Conservation (phyloP, 2,329 filamentous ascomycete genomes). For the Exophiala spinifera region DNA sequence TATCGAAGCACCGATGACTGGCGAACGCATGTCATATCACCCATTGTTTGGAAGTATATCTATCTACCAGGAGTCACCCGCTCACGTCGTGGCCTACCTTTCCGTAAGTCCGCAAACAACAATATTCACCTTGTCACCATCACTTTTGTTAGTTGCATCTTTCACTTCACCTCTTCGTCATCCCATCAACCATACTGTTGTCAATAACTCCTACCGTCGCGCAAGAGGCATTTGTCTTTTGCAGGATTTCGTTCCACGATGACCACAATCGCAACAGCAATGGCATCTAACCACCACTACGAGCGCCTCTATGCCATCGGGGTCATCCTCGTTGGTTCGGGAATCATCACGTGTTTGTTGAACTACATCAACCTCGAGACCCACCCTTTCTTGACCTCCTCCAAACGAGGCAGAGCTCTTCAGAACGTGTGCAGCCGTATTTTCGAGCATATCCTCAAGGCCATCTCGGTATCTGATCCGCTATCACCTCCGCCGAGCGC, state of each 20-base stretch:
- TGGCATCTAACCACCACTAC: conserved; percentile 1
- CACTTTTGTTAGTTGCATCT: too few species aligned
- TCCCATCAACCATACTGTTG: not conserved
- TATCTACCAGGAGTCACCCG: not conserved
- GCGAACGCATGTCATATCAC: not conserved
- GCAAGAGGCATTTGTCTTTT: too few species aligned
- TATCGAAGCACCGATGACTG: not conserved
- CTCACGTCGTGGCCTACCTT: not conserved
- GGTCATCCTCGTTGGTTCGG: conserved; percentile 15
- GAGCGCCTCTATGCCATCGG: conserved; percentile 14
- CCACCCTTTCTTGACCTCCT: conserved; percentile 7
- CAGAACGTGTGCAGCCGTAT: not conserved
- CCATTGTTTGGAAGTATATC: not conserved
- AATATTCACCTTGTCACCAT: too few species aligned
- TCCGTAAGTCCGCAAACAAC: not conserved
- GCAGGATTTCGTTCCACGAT: too few species aligned
- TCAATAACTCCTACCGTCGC: too few species aligned
- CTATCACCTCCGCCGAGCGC: conserved; percentile 7
- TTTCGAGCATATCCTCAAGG: conserved; percentile 9
- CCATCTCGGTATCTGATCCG: conserved; percentile 16
- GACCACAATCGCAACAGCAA: conserved; percentile 4
- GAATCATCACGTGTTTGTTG: conserved; percentile 14
- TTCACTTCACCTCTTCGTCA: too few species aligned
- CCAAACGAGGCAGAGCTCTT: conserved; percentile 13
- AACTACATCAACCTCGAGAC: conserved; percentile 15